A percentile compares a stretch with the other conserved stretches of the same genome.
Conservation (phyloP, 140 eudicot genomes). For the Anethum foeniculum region DNA sequence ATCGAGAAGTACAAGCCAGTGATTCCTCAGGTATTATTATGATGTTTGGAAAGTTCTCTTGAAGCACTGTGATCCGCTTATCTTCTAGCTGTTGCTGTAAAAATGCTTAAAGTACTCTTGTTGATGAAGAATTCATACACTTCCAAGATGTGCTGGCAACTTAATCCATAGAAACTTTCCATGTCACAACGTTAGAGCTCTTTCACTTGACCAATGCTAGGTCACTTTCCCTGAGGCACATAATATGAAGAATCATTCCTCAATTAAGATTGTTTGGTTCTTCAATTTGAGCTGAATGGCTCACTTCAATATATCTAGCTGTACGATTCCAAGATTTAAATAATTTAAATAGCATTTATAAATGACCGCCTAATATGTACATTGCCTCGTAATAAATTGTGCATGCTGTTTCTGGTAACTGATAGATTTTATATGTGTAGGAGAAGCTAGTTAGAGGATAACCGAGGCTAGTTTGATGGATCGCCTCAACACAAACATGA, state of each 20-base stretch:
- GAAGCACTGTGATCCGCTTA: background rate
- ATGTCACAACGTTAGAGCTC: background rate
- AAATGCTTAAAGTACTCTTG: background rate
- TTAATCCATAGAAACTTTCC: background rate
- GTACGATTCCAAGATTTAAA: background rate
- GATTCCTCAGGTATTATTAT: background rate
- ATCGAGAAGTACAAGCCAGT: background rate
- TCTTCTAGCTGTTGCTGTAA: background rate
- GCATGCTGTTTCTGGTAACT: background rate
- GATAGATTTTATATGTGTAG: conserved; percentile 20
- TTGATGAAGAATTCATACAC: background rate
- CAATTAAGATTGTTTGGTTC: background rate
- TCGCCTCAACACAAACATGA: conserved; percentile 66
- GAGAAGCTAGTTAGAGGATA: conserved; percentile 32
- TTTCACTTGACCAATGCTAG: background rate
- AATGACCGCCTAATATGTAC: background rate
- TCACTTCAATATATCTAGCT: background rate
- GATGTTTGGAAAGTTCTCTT: background rate
- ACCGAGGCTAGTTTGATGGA: conserved; percentile 56
- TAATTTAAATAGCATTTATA: too few species aligned
- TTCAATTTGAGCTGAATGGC: background rate
- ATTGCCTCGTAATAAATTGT: background rate
- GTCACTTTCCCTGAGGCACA: background rate
- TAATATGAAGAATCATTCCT: background rate
- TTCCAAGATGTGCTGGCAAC: background rate